Evolutionary conservation across 768 basidiomycete genomes (phyloP), one percentile per base, ranked within the genome.

Genomic region (Crassisporium funariophilum): DNA sequence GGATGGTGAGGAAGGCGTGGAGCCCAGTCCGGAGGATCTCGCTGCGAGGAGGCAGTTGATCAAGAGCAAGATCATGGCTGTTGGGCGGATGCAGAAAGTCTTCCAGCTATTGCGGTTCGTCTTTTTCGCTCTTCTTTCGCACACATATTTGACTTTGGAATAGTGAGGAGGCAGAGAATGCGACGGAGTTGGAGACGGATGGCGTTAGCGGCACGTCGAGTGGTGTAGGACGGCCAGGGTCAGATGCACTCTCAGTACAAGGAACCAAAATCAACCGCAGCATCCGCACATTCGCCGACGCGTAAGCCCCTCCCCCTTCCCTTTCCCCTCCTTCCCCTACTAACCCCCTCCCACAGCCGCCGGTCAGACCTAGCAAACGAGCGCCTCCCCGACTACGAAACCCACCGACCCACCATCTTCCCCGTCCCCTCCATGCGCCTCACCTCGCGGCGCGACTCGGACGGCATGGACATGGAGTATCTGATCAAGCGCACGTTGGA

Each of bases 51-150:
- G 91, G 57, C 87, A 91, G 64, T 76, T 89, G 50, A 97, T 99
- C 78, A 97, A 95, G 74, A 95, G 87, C 74, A 99, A 98, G 79
- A 98, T 99, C 53, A 78, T 98, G 70, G 94, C 94, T 44, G 93
- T 99, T 41, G 97, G 95, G 17, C 79, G 92, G 54, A 95, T 99
- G 90, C 86, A 93, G 16, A 79, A 93, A 33, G 93, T 99, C 20
- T 98, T 99, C 70, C 89, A 94, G 4, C 76, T 98, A 21, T 82
- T 99, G 46, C 88, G 95, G 92, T 95, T 49, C 50, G 86, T 72
- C 16, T 57, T 40, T 3, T 38, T 40, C 19, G 20, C 22, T 21
- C 24, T n/a, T 48, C 13, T 35, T 17, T 34, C 49, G 38, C 47
- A 17, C 39, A 35, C 13, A 41, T 19, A 19, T 46, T 13, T 25